A percentile compares a stretch with the other conserved stretches of the same genome.
Evolutionary conservation across 768 basidiomycete species (phyloP).

Genomic region (Suillus occidentalis): DNA sequence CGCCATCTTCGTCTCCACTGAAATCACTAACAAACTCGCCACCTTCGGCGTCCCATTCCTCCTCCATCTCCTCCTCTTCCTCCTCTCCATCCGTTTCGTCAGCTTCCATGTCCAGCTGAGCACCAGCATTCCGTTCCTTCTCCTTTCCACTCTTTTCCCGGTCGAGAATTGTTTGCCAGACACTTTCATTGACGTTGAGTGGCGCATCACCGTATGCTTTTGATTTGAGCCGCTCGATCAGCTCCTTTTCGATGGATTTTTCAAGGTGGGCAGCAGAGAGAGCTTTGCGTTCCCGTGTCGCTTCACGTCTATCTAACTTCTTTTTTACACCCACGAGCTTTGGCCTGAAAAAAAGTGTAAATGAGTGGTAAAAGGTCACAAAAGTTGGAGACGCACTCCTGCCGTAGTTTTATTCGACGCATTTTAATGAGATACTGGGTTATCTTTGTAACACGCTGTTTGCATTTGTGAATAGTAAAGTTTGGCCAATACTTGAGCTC

Average conservation of each 20-base stretch:
- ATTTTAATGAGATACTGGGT: conserved; percentile 99
- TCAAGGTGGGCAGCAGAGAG: conserved; percentile 95
- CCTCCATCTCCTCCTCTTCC: conserved; percentile 49
- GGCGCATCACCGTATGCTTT: conserved; percentile 98
- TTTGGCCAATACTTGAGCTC: conserved; percentile 99
- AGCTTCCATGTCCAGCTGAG: conserved; percentile 43
- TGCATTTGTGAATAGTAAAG: conserved; percentile 97
- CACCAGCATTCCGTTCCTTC: conserved; percentile 43
- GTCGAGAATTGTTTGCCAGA: conserved; percentile 92
- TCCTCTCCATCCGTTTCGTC: conserved; percentile 58
- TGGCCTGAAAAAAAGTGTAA: conserved; percentile 53
- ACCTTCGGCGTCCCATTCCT: conserved; percentile 48
- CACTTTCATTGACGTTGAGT: conserved; percentile 95
- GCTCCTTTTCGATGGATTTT: conserved; percentile 92
- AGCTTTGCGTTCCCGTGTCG: conserved; percentile 92
- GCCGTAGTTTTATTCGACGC: conserved; percentile 82
- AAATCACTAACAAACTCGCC: conserved; percentile 59
- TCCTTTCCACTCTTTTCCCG: conserved; percentile 59
- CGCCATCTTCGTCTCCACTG: conserved; percentile 52
- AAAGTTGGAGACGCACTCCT: conserved; percentile 59
- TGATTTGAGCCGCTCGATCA: conserved; percentile 91
- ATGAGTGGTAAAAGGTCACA: not conserved
- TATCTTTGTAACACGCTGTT: conserved; percentile 98
- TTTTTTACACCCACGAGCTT: conserved; percentile 96
- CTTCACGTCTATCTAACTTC: conserved; percentile 92